phyloP scores from a whole-genome alignment of 164 flowering plant species.

The Piper longum region DNA sequence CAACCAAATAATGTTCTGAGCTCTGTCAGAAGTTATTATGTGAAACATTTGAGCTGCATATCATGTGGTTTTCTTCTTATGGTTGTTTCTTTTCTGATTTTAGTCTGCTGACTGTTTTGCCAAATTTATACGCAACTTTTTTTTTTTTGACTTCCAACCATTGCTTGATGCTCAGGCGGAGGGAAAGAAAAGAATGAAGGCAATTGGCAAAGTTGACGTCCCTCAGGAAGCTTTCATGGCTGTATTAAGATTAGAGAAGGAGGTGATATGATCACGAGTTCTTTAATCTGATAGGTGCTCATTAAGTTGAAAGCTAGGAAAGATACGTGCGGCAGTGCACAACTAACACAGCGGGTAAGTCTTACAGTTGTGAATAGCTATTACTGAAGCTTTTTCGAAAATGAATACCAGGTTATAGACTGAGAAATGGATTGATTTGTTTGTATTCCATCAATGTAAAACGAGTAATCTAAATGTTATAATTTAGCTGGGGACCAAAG shows the following conservation, averaged over 20 bases:
- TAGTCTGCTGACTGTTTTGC: no score
- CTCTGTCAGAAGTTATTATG: no score
- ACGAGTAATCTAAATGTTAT: no score
- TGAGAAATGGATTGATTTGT: background rate
- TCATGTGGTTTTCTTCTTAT: no score
- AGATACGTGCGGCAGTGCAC: background rate
- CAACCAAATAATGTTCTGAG: no score
- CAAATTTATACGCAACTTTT: no score
- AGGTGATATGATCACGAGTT: slow-evolving; percentile 37
- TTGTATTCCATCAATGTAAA: background rate
- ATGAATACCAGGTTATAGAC: background rate
- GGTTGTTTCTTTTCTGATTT: no score
- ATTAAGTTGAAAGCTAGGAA: background rate
- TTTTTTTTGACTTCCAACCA: background rate
- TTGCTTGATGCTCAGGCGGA: slow-evolving; percentile 49
- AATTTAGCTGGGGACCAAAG: background rate
- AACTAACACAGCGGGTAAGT: background rate
- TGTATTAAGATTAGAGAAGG: slow-evolving; percentile 84
- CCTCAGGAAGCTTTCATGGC: slow-evolving; percentile 99
- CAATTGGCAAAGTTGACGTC: slow-evolving; percentile 90
- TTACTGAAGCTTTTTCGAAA: background rate
- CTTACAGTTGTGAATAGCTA: background rate
- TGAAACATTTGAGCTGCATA: no score
- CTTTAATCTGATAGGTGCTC: background rate
- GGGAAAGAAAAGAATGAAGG: slow-evolving; percentile 97